These are phyloP conservation scores for Neoascochyta sp. DNA, from an alignment of 2,329 filamentous ascomycete species.

Conservation along the genomic window DNA sequence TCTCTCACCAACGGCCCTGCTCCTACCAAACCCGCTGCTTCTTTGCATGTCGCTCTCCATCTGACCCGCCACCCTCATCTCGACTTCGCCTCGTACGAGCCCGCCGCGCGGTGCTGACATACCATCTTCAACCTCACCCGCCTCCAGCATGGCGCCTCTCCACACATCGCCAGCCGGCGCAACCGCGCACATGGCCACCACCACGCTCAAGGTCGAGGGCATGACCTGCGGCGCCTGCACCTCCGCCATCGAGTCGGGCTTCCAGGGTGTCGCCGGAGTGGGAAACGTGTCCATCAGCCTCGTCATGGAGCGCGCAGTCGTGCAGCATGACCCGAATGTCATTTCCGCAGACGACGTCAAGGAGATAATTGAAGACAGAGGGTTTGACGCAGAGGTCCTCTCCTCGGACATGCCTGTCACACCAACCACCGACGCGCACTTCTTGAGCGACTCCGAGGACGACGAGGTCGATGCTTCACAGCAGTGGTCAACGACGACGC, in stretches of 20 bases:
- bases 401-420: conserved; percentile 68
- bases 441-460: conserved; percentile 36
- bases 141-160: conserved; percentile 17
- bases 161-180: conserved; percentile 19
- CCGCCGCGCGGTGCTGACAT: conserved; percentile 14
- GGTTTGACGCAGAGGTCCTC: conserved; percentile 88
- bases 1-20: too few species aligned
- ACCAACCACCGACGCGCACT: conserved; percentile 36
- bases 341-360: conserved; percentile 72
- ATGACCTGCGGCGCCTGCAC: conserved; percentile 91
- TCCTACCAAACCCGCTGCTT: too few species aligned
- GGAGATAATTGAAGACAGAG: conserved; percentile 85
- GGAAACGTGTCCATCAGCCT: conserved; percentile 87
- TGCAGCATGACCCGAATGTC: conserved; percentile 76
- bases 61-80: too few species aligned
- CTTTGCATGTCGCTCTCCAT: conserved; percentile 14
- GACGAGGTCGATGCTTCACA: conserved; percentile 38
- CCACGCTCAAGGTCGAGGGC: conserved; percentile 84
- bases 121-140: too few species aligned
- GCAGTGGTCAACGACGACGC: conserved; percentile 57
- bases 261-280: conserved; percentile 76
- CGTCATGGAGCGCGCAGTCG: conserved; percentile 92
- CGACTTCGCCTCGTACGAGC: conserved; percentile 14
- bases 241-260: conserved; percentile 88
- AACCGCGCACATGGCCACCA: conserved; percentile 70